Evolutionary conservation across 1,139 yeast species (phyloP).

Genomic region (Pichia kudriavzevii): DNA sequence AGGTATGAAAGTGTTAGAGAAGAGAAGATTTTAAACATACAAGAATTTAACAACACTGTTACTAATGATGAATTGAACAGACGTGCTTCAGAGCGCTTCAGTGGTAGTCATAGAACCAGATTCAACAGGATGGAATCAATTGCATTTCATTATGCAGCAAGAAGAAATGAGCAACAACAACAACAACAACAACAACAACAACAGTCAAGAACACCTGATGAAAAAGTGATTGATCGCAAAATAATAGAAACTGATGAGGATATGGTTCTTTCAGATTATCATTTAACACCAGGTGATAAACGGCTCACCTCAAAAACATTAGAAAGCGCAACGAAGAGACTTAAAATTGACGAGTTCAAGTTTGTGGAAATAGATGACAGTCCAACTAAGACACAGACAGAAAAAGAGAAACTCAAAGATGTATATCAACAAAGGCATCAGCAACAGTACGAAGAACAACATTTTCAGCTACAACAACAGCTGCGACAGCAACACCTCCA

Average conservation of each 20-base stretch:
- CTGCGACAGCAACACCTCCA: neutral
- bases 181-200: slow-evolving; percentile 1
- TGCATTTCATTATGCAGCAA: slow-evolving; percentile 28
- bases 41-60: slow-evolving; percentile 19
- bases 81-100: slow-evolving; percentile 23
- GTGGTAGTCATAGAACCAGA: slow-evolving; percentile 22
- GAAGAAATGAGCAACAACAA: slow-evolving; percentile 15
- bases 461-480: neutral
- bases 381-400: slow-evolving; percentile 23
- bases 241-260: neutral
- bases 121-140: slow-evolving; percentile 30
- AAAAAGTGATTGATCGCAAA: neutral
- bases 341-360: slow-evolving; percentile 17
- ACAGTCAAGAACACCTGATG: neutral
- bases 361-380: slow-evolving; percentile 25
- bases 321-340: slow-evolving; percentile 27
- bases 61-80: slow-evolving; percentile 21
- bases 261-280: neutral
- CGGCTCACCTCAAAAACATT: slow-evolving; percentile 15
- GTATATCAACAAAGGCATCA: slow-evolving; percentile 11
- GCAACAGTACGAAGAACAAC: neutral
- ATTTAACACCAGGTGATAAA: slow-evolving; percentile 24
- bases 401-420: slow-evolving; percentile 19
- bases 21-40: slow-evolving; percentile 21
- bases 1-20: slow-evolving; percentile 25